phyloP scores from a whole-genome alignment of 2,329 filamentous ascomycete genomes.

The Plenodomus biglobosus region DNA sequence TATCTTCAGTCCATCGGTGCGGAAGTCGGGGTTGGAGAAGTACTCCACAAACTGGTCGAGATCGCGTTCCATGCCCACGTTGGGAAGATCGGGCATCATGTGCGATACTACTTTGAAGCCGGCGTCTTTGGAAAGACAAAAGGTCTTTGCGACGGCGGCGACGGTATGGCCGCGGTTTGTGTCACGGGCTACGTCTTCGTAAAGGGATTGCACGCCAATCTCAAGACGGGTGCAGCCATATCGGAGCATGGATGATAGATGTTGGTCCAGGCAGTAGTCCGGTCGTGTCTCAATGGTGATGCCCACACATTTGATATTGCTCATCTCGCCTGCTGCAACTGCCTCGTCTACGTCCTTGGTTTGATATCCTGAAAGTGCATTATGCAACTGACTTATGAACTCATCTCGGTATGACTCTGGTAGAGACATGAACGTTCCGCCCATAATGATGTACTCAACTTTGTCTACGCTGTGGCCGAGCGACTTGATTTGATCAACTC shows the following conservation, averaged over 20 bases:
- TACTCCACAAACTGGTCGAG: constrained; percentile 97
- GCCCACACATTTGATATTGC: constrained; percentile 94
- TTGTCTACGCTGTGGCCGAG: constrained; percentile 97
- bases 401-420: constrained; percentile 84
- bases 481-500: constrained; percentile 94
- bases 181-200: constrained; percentile 97
- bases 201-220: constrained; percentile 92
- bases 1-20: constrained; percentile 96
- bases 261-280: constrained; percentile 95
- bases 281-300: constrained; percentile 98
- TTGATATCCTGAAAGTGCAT: constrained; percentile 93
- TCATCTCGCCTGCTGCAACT: constrained; percentile 92
- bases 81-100: constrained; percentile 99
- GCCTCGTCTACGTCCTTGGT: constrained; percentile 94
- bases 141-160: constrained; percentile 91
- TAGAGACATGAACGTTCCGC: constrained; percentile 97
- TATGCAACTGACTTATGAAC: constrained; percentile 95
- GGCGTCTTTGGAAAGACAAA: constrained; percentile 94
- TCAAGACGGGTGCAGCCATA: constrained; percentile 96
- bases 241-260: constrained; percentile 92
- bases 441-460: constrained; percentile 99
- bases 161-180: constrained; percentile 97
- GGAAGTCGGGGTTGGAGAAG: constrained; percentile 93
- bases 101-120: constrained; percentile 99
- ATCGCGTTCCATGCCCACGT: constrained; percentile 97